phyloP scores from a whole-genome alignment of 768 basidiomycete genomes.

The Neoboletus brunneissimus region DNA sequence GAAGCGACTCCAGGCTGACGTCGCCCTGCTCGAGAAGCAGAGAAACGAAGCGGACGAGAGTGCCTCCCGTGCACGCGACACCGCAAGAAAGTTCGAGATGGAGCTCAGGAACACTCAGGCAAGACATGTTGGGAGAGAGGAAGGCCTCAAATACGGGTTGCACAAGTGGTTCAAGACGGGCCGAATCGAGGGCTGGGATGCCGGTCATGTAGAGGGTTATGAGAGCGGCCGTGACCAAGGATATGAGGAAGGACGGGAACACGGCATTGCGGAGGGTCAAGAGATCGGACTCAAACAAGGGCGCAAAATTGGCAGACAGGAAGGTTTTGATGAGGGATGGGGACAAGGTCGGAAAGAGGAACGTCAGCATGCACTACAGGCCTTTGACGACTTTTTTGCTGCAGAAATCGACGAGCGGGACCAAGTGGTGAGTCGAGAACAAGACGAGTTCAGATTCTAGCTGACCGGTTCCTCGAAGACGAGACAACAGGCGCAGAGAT shows the following conservation, averaged over 20 bases:
- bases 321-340: conserved; percentile 35
- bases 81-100: conserved; percentile 41
- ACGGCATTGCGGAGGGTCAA: conserved; percentile 38
- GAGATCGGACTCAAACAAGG: conserved; percentile 37
- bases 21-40: conserved; percentile 35
- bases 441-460: neutral
- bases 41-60: conserved; percentile 43
- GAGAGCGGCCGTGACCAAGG: conserved; percentile 46
- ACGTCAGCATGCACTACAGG: conserved; percentile 50
- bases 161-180: conserved; percentile 46
- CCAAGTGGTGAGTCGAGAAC: conserved; percentile 22
- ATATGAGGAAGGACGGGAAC: conserved; percentile 38
- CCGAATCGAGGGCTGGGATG: conserved; percentile 42
- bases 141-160: conserved; percentile 40
- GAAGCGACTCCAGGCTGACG: conserved; percentile 32
- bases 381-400: conserved; percentile 55
- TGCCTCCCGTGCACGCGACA: conserved; percentile 42
- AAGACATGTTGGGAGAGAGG: conserved; percentile 41
- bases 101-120: conserved; percentile 45
- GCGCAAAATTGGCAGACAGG: conserved; percentile 27
- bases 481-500: conserved; percentile 21
- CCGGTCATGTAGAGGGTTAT: conserved; percentile 46
- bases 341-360: conserved; percentile 46
- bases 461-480: conserved; percentile 21
- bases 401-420: conserved; percentile 38